These are phyloP conservation scores for Boletus reticuloceps DNA, from an alignment of 768 basidiomycete genomes.

Conservation along the genomic window DNA sequence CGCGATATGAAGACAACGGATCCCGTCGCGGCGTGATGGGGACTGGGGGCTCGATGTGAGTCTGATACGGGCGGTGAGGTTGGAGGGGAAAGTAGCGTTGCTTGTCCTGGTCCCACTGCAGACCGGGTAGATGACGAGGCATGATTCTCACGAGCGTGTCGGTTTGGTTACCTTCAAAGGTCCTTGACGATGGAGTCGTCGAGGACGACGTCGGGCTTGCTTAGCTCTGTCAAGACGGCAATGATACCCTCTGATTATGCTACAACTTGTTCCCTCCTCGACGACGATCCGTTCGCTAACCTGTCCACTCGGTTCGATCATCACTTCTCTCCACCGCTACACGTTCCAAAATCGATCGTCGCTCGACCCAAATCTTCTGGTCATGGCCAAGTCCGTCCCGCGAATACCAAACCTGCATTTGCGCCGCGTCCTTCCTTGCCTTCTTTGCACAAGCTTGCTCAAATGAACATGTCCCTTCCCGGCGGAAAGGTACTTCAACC, in stretches of 20 bases:
- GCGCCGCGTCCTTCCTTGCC: constrained; percentile 41
- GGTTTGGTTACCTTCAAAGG: too few species aligned
- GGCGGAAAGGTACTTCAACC: constrained; percentile 33
- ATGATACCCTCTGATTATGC: too few species aligned
- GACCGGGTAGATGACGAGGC: constrained; percentile 52
- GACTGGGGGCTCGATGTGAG: too few species aligned
- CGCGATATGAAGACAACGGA: not conserved
- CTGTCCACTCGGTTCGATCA: constrained; percentile 29
- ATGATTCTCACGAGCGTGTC: constrained; percentile 23
- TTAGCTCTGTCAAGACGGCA: too few species aligned
- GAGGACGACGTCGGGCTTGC: too few species aligned
- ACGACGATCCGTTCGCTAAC: constrained; percentile 76
- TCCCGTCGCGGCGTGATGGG: too few species aligned
- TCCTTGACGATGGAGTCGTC: not conserved
- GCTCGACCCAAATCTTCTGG: constrained; percentile 34
- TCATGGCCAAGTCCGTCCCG: constrained; percentile 36
- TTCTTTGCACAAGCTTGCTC: constrained; percentile 38
- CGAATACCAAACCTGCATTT: constrained; percentile 42
- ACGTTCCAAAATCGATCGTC: constrained; percentile 7
- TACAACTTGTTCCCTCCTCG: too few species aligned
- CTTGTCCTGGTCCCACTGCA: constrained; percentile 50
- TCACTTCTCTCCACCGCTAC: constrained; percentile 10
- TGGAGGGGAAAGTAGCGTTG: constrained; percentile 56
- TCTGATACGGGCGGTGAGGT: too few species aligned
- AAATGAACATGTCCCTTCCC: constrained; percentile 34